Evolutionary conservation across 768 basidiomycete species (phyloP), one percentile per base, ranked within the genome.

Genomic region (Boletales sp.): DNA sequence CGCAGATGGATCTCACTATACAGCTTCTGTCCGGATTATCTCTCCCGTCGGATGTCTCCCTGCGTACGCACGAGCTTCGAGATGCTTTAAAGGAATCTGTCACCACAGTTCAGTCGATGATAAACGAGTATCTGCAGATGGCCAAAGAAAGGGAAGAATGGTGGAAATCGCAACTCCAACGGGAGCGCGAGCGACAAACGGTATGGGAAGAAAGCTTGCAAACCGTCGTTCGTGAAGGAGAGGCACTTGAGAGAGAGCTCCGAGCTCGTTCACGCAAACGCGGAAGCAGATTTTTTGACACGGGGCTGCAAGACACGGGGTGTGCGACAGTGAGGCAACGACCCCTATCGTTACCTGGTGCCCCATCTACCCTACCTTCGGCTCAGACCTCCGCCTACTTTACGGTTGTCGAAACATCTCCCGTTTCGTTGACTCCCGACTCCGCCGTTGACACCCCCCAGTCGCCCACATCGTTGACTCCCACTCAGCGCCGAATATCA

Each of bases 171-270:
- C 79, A 82, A 57, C 71, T 93, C 10, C 77, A 77, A 55, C 77
- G 79, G 21, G 88, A 92, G 62, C 73, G 76, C 42, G 73, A 77
- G 57, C 74, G 83, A 21, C 82, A 84, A 60, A 71, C 63, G 11
- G 73, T 93, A 25, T 97, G 94, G 94, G 94, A 95, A 69, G 86
- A 92, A 70, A 94, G 89, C 65, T 67, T 97, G 61, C 82, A 86
- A 48, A 81, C 82, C 2, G 92, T 94, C 8, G 93, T 94, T 1
- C 76, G 78, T 49, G 90, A 95, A 65, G 92, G 93, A 14, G 90
- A 91, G 60, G 77, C 74, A 10, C 76, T 94, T 18, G 94, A 98
- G 72, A 71, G 72, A 50, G 91, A 95, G 67, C 74, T 98, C 49
- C 76, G 82, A 53, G 74, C 70, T 54, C 70, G 82, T 46, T 81